Evolutionary conservation across 1,284 basidiomycete species (phyloP).

Genomic region (Puccinia novopanici): DNA sequence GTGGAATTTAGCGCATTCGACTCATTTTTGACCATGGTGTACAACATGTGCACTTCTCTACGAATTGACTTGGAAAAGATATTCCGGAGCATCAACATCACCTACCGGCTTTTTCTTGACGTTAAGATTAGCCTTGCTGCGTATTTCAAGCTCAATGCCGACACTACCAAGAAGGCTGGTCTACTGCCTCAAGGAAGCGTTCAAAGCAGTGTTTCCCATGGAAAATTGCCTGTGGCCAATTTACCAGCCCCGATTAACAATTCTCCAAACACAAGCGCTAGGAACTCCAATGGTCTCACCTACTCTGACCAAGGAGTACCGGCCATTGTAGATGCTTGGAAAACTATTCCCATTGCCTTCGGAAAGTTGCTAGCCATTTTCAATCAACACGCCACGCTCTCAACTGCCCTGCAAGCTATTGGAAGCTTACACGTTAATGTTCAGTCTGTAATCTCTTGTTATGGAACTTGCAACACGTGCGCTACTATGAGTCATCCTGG

Average conservation of each 20-base stretch:
- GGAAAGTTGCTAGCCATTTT: not conserved
- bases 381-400: not conserved
- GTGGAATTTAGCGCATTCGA: not conserved
- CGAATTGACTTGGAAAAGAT: too few relatives aligned
- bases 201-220: not conserved
- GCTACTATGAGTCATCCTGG: not conserved
- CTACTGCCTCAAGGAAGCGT: not conserved
- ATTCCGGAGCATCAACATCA: too few relatives aligned
- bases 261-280: not conserved
- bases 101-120: not conserved
- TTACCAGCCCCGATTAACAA: not conserved
- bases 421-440: not conserved
- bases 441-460: not conserved
- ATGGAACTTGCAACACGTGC: not conserved
- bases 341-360: not conserved
- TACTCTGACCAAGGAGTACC: not conserved
- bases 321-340: not conserved
- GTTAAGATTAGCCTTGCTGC: not conserved
- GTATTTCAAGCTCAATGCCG: not conserved
- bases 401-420: not conserved
- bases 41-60: not conserved
- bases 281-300: not conserved
- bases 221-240: not conserved
- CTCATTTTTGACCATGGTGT: not conserved
- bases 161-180: not conserved